A percentile compares a stretch with the other conserved stretches of the same genome.
These are phyloP conservation scores for Rubia occidens DNA, from an alignment of 305 asterid species.

Conservation along the genomic window DNA sequence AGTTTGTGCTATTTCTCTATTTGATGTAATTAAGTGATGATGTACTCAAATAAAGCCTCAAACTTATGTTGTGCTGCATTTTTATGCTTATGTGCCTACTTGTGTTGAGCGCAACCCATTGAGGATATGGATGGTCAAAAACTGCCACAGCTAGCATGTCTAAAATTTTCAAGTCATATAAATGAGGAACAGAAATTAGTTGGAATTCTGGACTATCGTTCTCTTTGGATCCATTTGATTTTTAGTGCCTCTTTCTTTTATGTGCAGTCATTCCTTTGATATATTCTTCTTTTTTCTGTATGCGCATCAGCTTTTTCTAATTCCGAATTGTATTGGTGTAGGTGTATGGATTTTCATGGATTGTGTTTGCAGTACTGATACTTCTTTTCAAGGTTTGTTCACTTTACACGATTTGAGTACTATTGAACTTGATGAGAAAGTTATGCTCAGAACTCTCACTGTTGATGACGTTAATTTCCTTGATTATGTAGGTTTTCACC, in stretches of 20 bases:
- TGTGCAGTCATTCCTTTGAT: background rate
- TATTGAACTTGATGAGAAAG: constrained; percentile 8
- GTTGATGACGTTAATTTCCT: constrained; percentile 8
- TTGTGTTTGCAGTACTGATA: constrained; percentile 70
- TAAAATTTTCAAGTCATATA: background rate
- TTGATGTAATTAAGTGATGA: background rate
- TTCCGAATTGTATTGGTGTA: constrained; percentile 22
- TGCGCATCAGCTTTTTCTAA: background rate
- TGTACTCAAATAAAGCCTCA: background rate
- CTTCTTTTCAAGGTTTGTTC: constrained; percentile 80
- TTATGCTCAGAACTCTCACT: constrained; percentile 13
- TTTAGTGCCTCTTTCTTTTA: background rate
- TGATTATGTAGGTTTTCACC: constrained; percentile 67
- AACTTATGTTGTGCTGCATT: background rate
- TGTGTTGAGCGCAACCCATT: background rate
- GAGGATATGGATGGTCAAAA: background rate
- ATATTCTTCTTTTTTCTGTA: background rate
- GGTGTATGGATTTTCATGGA: constrained; percentile 90
- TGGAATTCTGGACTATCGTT: background rate
- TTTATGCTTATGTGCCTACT: background rate
- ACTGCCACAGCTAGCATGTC: background rate
- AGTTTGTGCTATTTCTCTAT: background rate
- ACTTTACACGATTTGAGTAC: constrained; percentile 7
- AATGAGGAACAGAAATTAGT: background rate
- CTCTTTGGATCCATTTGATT: background rate